Evolutionary conservation across 2,329 filamentous ascomycete genomes (phyloP).

Genomic region (Clarireedia hainanense): DNA sequence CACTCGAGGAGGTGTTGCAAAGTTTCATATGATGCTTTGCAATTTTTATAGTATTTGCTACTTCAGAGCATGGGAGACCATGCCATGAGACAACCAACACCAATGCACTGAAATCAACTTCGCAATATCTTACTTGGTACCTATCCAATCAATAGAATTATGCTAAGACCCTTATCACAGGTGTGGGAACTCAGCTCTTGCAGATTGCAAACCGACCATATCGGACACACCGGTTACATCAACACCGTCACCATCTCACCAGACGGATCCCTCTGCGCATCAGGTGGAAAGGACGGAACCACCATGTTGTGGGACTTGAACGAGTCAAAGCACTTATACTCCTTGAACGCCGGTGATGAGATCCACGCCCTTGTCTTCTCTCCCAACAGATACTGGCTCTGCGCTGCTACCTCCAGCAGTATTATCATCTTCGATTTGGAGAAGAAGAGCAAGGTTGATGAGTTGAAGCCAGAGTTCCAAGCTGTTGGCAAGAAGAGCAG

Average conservation of each 20-base stretch:
- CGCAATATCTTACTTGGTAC: conserved; percentile 15
- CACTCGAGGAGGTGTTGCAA: conserved; percentile 20
- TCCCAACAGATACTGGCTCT: conserved; percentile 99
- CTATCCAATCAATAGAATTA: background rate
- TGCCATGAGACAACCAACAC: conserved; percentile 98
- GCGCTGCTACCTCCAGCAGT: conserved; percentile 91
- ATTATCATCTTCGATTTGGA: conserved; percentile 99
- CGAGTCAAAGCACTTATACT: conserved; percentile 99
- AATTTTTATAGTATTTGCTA: conserved; percentile 98
- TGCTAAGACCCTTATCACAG: conserved; percentile 39
- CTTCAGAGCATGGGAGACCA: conserved; percentile 84
- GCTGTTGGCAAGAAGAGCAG: conserved; percentile 97
- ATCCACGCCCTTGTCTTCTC: conserved; percentile 99
- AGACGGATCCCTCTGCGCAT: conserved; percentile 97
- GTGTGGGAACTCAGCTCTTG: conserved; percentile 99
- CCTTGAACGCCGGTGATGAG: conserved; percentile 97
- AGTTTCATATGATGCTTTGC: conserved; percentile 80
- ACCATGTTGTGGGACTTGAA: conserved; percentile 99
- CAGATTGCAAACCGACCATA: conserved; percentile 99
- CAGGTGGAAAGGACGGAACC: conserved; percentile 98
- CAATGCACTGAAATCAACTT: conserved; percentile 63
- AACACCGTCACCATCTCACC: conserved; percentile 99
- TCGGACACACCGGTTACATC: conserved; percentile 99
- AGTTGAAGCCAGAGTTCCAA: conserved; percentile 97
- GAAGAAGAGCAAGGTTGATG: conserved; percentile 99